These are phyloP conservation scores for Microsporum audouinii DNA, from an alignment of 2,329 filamentous ascomycete species.

Conservation along the genomic window DNA sequence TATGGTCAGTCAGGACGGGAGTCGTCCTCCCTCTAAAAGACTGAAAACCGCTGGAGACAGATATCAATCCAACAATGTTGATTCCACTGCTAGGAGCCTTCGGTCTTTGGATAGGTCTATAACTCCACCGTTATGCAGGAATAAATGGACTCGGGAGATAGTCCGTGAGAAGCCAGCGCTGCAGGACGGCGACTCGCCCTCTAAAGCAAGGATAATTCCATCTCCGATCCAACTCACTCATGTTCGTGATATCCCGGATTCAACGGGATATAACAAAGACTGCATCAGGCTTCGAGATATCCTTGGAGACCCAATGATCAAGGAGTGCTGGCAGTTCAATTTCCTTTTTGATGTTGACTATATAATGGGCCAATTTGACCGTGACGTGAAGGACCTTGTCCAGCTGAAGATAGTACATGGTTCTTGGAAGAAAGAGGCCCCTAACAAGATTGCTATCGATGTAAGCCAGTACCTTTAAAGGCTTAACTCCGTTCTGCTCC, in stretches of 20 bases:
- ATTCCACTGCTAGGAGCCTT: slow-evolving; percentile 8
- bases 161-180: neutral
- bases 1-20: neutral
- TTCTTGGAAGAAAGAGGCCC: slow-evolving; percentile 57
- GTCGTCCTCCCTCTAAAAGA: slow-evolving; percentile 11
- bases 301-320: slow-evolving; percentile 61
- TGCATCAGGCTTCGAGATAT: slow-evolving; percentile 56
- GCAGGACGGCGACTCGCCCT: neutral
- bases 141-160: neutral
- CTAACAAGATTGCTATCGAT: slow-evolving; percentile 45
- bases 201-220: slow-evolving; percentile 22
- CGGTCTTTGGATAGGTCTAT: slow-evolving; percentile 24
- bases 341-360: slow-evolving; percentile 48
- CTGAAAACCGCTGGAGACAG: slow-evolving; percentile 9
- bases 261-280: slow-evolving; percentile 49
- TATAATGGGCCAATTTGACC: slow-evolving; percentile 48
- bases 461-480: slow-evolving; percentile 31
- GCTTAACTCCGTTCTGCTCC: neutral
- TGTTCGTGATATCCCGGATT: slow-evolving; percentile 51
- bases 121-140: slow-evolving; percentile 19
- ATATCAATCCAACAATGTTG: neutral
- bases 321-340: slow-evolving; percentile 49
- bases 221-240: slow-evolving; percentile 64
- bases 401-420: slow-evolving; percentile 52
- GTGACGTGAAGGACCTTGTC: slow-evolving; percentile 43